Evolutionary conservation across 768 basidiomycete genomes (phyloP), one percentile per base, ranked within the genome.

Genomic region (Amanita muscaria): DNA sequence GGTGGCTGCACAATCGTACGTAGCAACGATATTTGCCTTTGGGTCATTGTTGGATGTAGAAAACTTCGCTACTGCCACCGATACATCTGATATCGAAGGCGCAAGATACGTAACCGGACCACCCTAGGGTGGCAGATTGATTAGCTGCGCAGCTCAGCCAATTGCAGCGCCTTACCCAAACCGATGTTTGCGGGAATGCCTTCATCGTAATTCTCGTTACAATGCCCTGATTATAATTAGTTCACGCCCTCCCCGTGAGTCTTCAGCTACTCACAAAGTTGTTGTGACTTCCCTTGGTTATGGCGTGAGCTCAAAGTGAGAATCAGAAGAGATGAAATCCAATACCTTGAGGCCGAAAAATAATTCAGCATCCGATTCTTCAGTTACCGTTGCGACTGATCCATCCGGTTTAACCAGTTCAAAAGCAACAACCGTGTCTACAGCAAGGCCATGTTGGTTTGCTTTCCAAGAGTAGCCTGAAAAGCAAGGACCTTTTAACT

Each of bases 391-490:
- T 0, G 58, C 53, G 1, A 76, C 57, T 0, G 60, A 64, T 7
- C 79, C 78, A 49, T 69, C 68, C 0, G 80, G 78, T 40, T 73
- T 61, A 1, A 80, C 79, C 1, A 83, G 61, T 49, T 81, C 76
- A 50, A 61, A 79, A 0, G 68, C 67, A n/a, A 60, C 58, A 30
- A 81, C 64, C 2, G 65, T 79, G 48, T 83, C 80, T n/a, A 71
- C 52, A 0, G 74, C 72, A 42, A 85, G 49, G 10, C 80, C 80
- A 47, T 71, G 64, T 44, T 80, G 76, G 47, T 82, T 80, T 0
- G 75, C 74, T 40, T 68, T 61, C 73, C 73, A 83, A 10, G 81
- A 81, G 51, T 79, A 83, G 3, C 81, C 80, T 69, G 14, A 1
- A 19, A 9, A 44, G 9, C 7, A 18, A 12, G 63, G 56, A 67